Evolutionary conservation across 257 asterid genomes (phyloP), one percentile per base, ranked within the genome.

Genomic region (Salvia rosmarinus): DNA sequence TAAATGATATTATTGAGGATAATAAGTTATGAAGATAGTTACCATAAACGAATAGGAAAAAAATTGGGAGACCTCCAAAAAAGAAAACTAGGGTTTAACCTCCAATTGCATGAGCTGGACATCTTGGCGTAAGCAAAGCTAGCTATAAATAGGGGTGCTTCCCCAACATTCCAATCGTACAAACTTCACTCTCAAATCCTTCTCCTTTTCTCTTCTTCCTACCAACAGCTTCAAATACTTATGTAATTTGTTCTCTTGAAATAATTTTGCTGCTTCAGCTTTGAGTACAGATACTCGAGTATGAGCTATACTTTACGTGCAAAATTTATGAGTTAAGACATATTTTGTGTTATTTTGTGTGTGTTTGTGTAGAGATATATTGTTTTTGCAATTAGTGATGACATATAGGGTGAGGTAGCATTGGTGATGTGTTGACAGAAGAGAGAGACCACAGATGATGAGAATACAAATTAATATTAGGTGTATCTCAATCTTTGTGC

Each of bases 361-460:
- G 13, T 28, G 0, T 57, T 0, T 16, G 10, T n/a, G 0, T 16
- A 10, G 8, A 4, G 0, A 34, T 37, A 8, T 16, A 2, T 9
- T 37, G 3, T 0, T 57, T 1, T 32, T n/a, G 17, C 10, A 25
- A 25, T 25, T 25, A 10, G 5, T 35, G 49, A 50, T 14, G 16
- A 50, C 3, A 25, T 25, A 25, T 63, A 20, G 71, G 55, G 64
- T 62, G 64, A 20, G 44, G 64, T 37, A 9, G 71, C 6, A 20
- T 0, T 55, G 74, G 74, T 71, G 81, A 72, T 30, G 75, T 13
- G 87, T 73, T 83, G 88, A 83, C 88, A 83, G 88, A 83, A 83
- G 85, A 83, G 80, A 83, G 85, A 83, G 88, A 75, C 85, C 88
- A 78, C 82, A 72, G 76, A 83, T 80, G 85, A 72, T 61, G 85